Conservation (phyloP, 2,329 filamentous ascomycete genomes). For the Chaetoscypha palmicola region DNA sequence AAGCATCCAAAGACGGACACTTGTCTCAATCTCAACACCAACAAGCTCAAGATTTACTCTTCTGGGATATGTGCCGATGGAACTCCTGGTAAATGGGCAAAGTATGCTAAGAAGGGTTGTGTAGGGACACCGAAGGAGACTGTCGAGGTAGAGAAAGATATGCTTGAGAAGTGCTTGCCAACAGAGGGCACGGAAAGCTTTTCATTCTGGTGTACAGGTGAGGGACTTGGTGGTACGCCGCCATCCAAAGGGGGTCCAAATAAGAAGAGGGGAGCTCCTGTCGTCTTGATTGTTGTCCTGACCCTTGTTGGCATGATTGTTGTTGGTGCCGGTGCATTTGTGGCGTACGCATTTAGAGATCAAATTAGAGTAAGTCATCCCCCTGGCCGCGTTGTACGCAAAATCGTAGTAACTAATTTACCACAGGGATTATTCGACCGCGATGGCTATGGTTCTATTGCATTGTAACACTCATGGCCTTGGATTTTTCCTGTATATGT, state of each 20-base stretch:
- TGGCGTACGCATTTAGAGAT: slow-evolving; percentile 4
- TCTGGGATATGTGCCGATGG: slow-evolving; percentile 10
- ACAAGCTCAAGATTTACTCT: slow-evolving; percentile 9
- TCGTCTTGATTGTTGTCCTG: not conserved
- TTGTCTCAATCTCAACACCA: slow-evolving; percentile 9
- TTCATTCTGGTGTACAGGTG: slow-evolving; percentile 12
- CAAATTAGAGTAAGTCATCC: not conserved
- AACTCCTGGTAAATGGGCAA: slow-evolving; percentile 7
- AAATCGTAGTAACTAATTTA: not conserved
- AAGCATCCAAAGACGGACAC: slow-evolving; percentile 11
- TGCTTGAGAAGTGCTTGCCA: slow-evolving; percentile 6
- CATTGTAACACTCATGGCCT: no score
- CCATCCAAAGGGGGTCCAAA: not conserved
- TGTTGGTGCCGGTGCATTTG: not conserved
- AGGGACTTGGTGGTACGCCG: not conserved
- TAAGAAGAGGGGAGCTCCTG: not conserved
- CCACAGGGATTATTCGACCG: not conserved
- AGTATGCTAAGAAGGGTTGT: slow-evolving; percentile 5
- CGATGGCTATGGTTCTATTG: not conserved
- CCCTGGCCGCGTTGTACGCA: not conserved
- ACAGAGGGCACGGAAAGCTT: slow-evolving; percentile 6
- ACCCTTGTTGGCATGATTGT: not conserved
- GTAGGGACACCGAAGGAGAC: slow-evolving; percentile 1
- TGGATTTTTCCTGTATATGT: no score
- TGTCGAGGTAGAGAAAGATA: not conserved